Conservation (phyloP, 73 alveolate genomes). For the Urostyla sp. region DNA sequence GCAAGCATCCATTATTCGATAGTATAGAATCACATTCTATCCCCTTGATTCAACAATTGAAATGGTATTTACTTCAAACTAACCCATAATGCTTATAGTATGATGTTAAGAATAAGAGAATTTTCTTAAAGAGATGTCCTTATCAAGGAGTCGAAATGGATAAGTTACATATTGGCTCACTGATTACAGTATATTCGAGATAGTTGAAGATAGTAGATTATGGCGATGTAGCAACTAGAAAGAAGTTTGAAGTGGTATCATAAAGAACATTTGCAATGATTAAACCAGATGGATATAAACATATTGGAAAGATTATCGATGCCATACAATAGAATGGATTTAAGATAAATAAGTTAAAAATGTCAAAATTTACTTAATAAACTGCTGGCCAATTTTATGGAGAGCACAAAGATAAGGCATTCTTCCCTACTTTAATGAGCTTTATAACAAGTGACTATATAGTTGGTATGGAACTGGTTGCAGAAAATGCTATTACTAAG, state of each 20-base stretch:
- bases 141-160: slow-evolving; percentile 79
- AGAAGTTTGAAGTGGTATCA: slow-evolving; percentile 81
- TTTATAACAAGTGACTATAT: slow-evolving; percentile 94
- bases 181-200: slow-evolving; percentile 89
- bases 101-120: slow-evolving; percentile 89
- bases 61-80: slow-evolving; percentile 71
- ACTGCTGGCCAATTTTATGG: slow-evolving; percentile 90
- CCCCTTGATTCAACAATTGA: slow-evolving; percentile 96
- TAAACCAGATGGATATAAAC: slow-evolving; percentile 96
- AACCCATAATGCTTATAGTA: slow-evolving; percentile 60
- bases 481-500: slow-evolving; percentile 86
- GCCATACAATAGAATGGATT: slow-evolving; percentile 86
- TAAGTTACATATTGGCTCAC: slow-evolving; percentile 92
- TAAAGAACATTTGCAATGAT: slow-evolving; percentile 95
- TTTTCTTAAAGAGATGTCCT: slow-evolving; percentile 90
- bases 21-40: slow-evolving; percentile 88
- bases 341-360: slow-evolving; percentile 89
- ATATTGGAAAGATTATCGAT: slow-evolving; percentile 94
- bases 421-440: slow-evolving; percentile 83
- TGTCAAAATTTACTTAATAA: slow-evolving; percentile 87
- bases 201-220: slow-evolving; percentile 92
- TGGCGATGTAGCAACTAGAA: slow-evolving; percentile 95
- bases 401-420: slow-evolving; percentile 94
- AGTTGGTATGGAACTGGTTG: slow-evolving; percentile 95
- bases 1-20: slow-evolving; percentile 87